Percentiles rank a stretch among this genome's conserved stretches.
phyloP scores from a whole-genome alignment of 306 rosid genomes.

The Prunus padus region DNA sequence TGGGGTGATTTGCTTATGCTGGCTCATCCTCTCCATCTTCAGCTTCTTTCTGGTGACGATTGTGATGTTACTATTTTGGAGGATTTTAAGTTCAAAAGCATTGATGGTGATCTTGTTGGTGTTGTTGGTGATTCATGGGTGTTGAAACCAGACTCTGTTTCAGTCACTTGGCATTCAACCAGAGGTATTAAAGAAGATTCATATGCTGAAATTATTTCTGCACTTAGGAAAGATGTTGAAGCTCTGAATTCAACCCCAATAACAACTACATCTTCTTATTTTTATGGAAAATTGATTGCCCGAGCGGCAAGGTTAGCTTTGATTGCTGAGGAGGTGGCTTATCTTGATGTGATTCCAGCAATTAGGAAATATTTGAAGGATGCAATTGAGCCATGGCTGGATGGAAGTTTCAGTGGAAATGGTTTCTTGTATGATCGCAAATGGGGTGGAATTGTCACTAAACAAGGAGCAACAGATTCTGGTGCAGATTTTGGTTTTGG shows the following conservation, averaged over 20 bases:
- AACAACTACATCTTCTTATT: conserved; percentile 44
- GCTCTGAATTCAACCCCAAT: conserved; percentile 39
- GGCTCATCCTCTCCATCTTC: conserved; percentile 85
- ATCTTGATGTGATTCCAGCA: conserved; percentile 52
- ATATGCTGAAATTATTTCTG: conserved; percentile 45
- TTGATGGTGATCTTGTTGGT: conserved; percentile 91
- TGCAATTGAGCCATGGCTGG: conserved; percentile 79
- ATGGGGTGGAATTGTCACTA: conserved; percentile 83
- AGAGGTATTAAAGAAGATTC: conserved; percentile 50
- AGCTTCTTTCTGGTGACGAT: conserved; percentile 37
- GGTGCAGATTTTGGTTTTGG: conserved; percentile 83
- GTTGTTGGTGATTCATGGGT: conserved; percentile 77
- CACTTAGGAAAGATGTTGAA: conserved; percentile 59
- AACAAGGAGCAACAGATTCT: conserved; percentile 57
- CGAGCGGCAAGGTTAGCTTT: conserved; percentile 85
- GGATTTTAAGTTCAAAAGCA: conserved; percentile 63
- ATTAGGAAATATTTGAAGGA: conserved; percentile 56
- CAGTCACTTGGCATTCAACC: conserved; percentile 74
- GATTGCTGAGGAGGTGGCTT: conserved; percentile 78
- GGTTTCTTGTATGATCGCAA: conserved; percentile 65
- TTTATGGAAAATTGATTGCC: conserved; percentile 71
- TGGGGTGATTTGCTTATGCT: conserved; percentile 67
- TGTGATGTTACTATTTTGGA: conserved; percentile 40
- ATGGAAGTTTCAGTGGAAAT: conserved; percentile 70
- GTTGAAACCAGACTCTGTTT: conserved; percentile 54